Evolutionary conservation across 108 stramenopile genomes (phyloP), one percentile per base, ranked within the genome.

Genomic region (Licmophora abbreviata): DNA sequence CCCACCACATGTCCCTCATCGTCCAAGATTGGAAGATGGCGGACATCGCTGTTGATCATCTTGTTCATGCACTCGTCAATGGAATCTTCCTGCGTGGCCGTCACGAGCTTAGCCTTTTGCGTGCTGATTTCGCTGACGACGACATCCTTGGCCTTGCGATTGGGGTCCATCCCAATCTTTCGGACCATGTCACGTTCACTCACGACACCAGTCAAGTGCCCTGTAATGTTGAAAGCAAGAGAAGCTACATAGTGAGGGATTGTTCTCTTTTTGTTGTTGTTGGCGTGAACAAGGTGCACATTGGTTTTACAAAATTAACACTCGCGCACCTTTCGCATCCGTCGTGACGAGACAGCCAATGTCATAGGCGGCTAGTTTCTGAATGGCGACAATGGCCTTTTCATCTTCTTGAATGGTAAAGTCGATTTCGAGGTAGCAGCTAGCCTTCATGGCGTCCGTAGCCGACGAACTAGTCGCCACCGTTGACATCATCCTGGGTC

Each of bases 41-140:
- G 85, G 62, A 95, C 90, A 35, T 85, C 92, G 30, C 73, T 72
- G 21, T 64, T 64, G 25, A 95, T 58, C 94, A 95, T 95, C 72
- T 90, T 93, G 35, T 79, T 66, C 94, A 95, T 92, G 64, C 94
- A 95, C 11, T 53, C 54, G 47, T 92, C 80, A 33, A 93, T 78
- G 8, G 90, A 67, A 54, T 92, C 92, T 24, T 65, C 66, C 18
- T 80, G 83, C 22, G 59, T 54, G 30, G 81, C 94, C 15, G 85
- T 89, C 24, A 95, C 61, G 33, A 93, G 69, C 64, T 95, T 93
- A 28, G 74, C 67, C 28, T 57, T 74, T 43, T 63, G 76, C 44
- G 94, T 95, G 20, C 84, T 77, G 45, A 95, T 93, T 68, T 95
- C 77, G 56, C 85, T 89, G n/a, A 93, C 78, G 17, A 37, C 34